Conservation (phyloP, 306 rosid genomes). For the Dryas drummondii region DNA sequence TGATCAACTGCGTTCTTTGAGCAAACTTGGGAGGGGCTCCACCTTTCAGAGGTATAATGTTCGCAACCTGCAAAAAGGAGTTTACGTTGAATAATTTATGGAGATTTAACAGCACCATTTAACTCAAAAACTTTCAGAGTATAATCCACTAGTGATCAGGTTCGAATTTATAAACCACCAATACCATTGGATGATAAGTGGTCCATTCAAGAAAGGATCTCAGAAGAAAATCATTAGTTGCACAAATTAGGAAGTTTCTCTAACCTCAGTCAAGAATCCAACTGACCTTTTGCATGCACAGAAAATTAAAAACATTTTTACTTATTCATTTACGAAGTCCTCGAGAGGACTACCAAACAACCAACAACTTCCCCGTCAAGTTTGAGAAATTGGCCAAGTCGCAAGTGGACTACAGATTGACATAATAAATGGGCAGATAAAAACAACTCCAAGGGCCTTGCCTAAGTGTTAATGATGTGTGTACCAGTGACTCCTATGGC, state of each 20-base stretch:
- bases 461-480: background rate
- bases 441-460: background rate
- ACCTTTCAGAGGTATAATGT: slow-evolving; percentile 66
- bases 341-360: background rate
- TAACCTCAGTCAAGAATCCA: background rate
- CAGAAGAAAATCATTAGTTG: background rate
- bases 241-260: background rate
- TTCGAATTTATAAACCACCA: background rate
- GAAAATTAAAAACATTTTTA: background rate
- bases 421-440: background rate
- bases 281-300: background rate
- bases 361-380: background rate
- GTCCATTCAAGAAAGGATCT: background rate
- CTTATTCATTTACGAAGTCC: background rate
- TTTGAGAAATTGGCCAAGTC: background rate
- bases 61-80: slow-evolving; percentile 42
- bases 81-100: background rate
- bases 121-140: background rate
- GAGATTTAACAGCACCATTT: background rate
- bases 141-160: background rate
- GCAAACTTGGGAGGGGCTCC: slow-evolving; percentile 74
- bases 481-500: background rate
- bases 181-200: no score
- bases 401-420: background rate
- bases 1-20: slow-evolving; percentile 85